Evolutionary conservation across 1,139 yeast species (phyloP).

Genomic region (Magnusiomyces fungicola): DNA sequence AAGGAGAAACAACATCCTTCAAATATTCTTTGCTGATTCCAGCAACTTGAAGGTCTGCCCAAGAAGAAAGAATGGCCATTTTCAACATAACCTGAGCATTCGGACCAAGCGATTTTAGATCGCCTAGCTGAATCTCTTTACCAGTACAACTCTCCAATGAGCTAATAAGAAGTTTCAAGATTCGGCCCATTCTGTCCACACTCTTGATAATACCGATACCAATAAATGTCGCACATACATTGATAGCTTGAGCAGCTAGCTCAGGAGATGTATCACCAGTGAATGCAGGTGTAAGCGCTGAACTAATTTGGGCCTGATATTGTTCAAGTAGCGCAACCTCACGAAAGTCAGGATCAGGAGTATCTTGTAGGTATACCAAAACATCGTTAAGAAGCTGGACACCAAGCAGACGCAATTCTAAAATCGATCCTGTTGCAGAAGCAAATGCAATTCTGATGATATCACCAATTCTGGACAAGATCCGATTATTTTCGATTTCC

Average conservation of each 20-base stretch:
- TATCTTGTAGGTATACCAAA: slow-evolving; percentile 40
- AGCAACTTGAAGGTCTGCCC: slow-evolving; percentile 74
- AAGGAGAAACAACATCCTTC: slow-evolving; percentile 46
- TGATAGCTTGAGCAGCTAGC: slow-evolving; percentile 70
- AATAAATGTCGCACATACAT: slow-evolving; percentile 71
- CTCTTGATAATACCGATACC: slow-evolving; percentile 47
- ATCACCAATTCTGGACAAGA: slow-evolving; percentile 55
- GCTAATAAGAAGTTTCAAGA: slow-evolving; percentile 57
- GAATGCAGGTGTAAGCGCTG: slow-evolving; percentile 90
- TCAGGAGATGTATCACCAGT: slow-evolving; percentile 62
- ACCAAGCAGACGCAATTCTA: slow-evolving; percentile 57
- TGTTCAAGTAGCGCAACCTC: slow-evolving; percentile 73
- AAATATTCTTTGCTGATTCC: slow-evolving; percentile 33
- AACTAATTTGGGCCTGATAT: slow-evolving; percentile 88
- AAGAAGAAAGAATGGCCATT: slow-evolving; percentile 68
- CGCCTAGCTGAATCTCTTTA: slow-evolving; percentile 40
- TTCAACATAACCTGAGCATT: slow-evolving; percentile 53
- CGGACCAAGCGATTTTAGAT: slow-evolving; percentile 30
- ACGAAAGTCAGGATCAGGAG: slow-evolving; percentile 68
- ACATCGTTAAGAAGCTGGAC: slow-evolving; percentile 58
- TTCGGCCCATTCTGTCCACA: slow-evolving; percentile 46
- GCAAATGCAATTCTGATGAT: slow-evolving; percentile 75
- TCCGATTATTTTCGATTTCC: slow-evolving; percentile 19
- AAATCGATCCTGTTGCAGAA: slow-evolving; percentile 69
- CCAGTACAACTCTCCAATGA: slow-evolving; percentile 52